These are phyloP conservation scores for Gloeopeniophorella convolvens DNA, from an alignment of 768 basidiomycete genomes.

Conservation along the genomic window DNA sequence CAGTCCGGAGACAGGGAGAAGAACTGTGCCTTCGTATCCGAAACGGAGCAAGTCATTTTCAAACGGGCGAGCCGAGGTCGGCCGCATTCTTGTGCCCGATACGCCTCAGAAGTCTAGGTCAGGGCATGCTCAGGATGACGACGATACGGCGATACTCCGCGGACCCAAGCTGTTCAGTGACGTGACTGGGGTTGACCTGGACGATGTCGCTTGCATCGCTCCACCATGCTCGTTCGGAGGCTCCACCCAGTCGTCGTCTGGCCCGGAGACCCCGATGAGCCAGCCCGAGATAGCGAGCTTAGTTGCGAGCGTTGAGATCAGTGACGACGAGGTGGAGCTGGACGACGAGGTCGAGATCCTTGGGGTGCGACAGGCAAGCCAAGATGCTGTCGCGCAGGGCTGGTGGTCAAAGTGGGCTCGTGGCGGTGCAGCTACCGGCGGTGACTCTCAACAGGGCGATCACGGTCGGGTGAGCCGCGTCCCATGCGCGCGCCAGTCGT, in stretches of 20 bases:
- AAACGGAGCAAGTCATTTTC: conserved; percentile 14
- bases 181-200: conserved; percentile 14
- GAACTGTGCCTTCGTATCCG: not conserved
- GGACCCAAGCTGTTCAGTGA: conserved; percentile 10
- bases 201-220: not conserved
- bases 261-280: conserved; percentile 15
- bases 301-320: too few relatives aligned
- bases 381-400: conserved; percentile 37
- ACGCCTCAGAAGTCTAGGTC: conserved; percentile 11
- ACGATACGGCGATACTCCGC: not conserved
- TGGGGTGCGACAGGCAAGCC: conserved; percentile 27
- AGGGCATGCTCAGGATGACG: not conserved
- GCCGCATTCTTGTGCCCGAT: conserved; percentile 6
- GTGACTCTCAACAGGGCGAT: conserved; percentile 13
- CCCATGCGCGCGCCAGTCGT: not conserved
- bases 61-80: not conserved
- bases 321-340: conserved; percentile 20
- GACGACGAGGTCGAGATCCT: conserved; percentile 19
- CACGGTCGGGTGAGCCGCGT: not conserved
- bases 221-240: conserved; percentile 12
- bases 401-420: conserved; percentile 49
- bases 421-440: conserved; percentile 13
- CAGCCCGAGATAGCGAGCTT: not conserved
- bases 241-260: conserved; percentile 17
- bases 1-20: conserved; percentile 33